These are phyloP conservation scores for Terana coerulea DNA, from an alignment of 768 basidiomycete genomes.

Conservation along the genomic window DNA sequence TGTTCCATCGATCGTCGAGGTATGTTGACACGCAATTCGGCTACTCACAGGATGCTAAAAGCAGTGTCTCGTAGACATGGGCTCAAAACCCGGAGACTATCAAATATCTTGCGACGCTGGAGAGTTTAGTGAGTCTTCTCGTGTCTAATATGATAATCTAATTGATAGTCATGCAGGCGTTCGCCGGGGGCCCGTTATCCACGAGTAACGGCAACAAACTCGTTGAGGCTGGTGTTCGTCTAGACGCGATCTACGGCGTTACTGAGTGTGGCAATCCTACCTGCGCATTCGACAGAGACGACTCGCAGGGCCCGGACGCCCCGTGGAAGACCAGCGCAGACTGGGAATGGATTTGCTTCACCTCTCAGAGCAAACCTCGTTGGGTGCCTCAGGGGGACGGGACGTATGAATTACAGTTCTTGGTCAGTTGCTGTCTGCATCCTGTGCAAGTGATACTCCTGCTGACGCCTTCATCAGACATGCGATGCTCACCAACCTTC, in stretches of 20 bases:
- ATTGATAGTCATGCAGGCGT: neutral
- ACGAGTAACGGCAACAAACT: conserved; percentile 9
- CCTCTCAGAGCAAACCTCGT: neutral
- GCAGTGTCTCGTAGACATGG: conserved; percentile 12
- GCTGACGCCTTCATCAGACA: neutral
- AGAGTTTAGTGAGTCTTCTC: conserved; percentile 8
- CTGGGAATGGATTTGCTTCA: conserved; percentile 18
- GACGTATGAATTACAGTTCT: conserved; percentile 12
- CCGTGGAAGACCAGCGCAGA: conserved; percentile 2
- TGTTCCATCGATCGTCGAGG: conserved; percentile 15
- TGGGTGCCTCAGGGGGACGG: conserved; percentile 18
- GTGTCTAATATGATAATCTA: neutral
- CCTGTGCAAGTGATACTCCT: neutral
- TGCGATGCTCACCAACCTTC: neutral
- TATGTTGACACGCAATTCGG: neutral
- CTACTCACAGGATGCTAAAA: neutral
- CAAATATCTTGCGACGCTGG: conserved; percentile 12
- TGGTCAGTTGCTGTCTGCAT: neutral
- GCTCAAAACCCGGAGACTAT: conserved; percentile 14
- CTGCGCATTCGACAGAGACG: conserved; percentile 2
- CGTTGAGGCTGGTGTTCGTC: conserved; percentile 5
- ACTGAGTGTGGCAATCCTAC: conserved; percentile 13
- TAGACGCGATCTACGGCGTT: conserved; percentile 10
- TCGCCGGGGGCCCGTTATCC: conserved; percentile 15
- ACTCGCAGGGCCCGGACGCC: neutral